These are phyloP conservation scores for Carex sylvatica DNA, from an alignment of 202 grass and related monocot genomes.

Conservation along the genomic window DNA sequence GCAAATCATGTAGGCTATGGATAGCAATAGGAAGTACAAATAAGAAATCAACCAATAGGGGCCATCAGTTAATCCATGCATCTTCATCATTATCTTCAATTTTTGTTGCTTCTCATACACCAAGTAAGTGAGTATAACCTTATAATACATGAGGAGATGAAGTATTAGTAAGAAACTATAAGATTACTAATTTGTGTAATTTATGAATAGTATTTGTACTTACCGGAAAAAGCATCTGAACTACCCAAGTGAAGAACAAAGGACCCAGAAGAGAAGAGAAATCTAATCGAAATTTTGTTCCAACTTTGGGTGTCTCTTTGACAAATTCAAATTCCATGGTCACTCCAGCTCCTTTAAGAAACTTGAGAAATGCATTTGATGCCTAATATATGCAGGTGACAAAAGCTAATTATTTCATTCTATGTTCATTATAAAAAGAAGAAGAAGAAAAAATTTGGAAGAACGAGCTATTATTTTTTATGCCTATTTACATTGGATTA, in stretches of 20 bases:
- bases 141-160: conserved; percentile 31
- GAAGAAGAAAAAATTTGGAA: neutral
- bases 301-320: conserved; percentile 91
- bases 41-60: conserved; percentile 70
- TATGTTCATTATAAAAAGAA: neutral
- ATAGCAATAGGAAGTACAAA: conserved; percentile 65
- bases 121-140: conserved; percentile 60
- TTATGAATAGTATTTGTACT: conserved; percentile 37
- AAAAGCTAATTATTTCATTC: neutral
- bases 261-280: conserved; percentile 78
- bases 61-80: conserved; percentile 69
- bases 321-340: conserved; percentile 64
- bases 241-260: conserved; percentile 91
- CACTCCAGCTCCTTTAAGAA: conserved; percentile 54
- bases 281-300: conserved; percentile 51
- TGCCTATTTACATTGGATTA: neutral
- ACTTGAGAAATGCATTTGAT: conserved; percentile 71
- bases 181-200: neutral
- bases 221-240: conserved; percentile 81
- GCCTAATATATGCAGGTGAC: conserved; percentile 41
- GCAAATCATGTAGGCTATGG: conserved; percentile 63
- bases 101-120: conserved; percentile 74
- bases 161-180: neutral
- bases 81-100: conserved; percentile 72
- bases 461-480: neutral